These are phyloP conservation scores for Dactylorhiza incarnata DNA, from an alignment of 106 monocot species.

Conservation along the genomic window DNA sequence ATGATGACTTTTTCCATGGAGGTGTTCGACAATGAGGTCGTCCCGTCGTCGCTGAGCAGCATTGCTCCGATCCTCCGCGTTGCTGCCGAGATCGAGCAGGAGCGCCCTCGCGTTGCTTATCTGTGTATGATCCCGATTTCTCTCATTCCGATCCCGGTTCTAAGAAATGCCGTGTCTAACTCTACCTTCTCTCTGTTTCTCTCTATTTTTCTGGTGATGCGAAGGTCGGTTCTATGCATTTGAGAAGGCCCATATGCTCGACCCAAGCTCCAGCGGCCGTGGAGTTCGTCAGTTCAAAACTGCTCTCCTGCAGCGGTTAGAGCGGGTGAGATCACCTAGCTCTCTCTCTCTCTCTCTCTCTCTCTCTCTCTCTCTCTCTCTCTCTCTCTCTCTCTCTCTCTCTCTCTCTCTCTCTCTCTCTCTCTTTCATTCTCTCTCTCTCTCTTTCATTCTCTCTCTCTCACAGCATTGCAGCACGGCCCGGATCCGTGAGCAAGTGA, in stretches of 20 bases:
- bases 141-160: neutral
- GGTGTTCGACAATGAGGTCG: conserved; percentile 98
- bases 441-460: neutral
- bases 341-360: too few relatives aligned
- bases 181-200: neutral
- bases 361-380: conserved; percentile 9
- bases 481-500: too few relatives aligned
- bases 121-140: conserved; percentile 49
- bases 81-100: conserved; percentile 85
- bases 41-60: conserved; percentile 69
- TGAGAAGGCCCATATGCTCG: conserved; percentile 75
- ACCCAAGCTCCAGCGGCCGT: conserved; percentile 66
- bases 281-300: conserved; percentile 85
- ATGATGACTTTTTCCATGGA: conserved; percentile 86
- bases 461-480: neutral
- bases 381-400: neutral
- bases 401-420: neutral
- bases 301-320: conserved; percentile 50
- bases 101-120: conserved; percentile 89
- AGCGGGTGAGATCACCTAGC: conserved; percentile 28
- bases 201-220: neutral
- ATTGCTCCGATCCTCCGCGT: conserved; percentile 86
- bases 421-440: neutral
- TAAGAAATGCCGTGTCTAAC: neutral
- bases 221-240: conserved; percentile 78